Evolutionary conservation across 2,329 filamentous ascomycete genomes (phyloP).

Genomic region (Scytalidium sp.): DNA sequence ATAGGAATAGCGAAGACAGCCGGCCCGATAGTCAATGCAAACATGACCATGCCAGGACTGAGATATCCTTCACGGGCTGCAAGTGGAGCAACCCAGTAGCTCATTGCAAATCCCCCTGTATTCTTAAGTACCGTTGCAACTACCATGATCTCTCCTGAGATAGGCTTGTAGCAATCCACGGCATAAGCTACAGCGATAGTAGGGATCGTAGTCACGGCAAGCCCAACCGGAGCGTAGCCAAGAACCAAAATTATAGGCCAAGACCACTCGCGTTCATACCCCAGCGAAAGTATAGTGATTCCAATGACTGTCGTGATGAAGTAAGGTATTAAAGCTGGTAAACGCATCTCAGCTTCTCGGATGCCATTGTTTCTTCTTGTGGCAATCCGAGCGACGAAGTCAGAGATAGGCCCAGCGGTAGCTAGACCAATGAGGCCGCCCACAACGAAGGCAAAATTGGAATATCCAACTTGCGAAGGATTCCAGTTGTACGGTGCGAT

Average conservation of each 20-base stretch:
- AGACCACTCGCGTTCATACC: slow-evolving; percentile 48
- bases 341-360: slow-evolving; percentile 56
- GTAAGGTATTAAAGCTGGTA: slow-evolving; percentile 55
- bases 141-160: slow-evolving; percentile 56
- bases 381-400: slow-evolving; percentile 53
- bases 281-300: slow-evolving; percentile 51
- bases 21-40: slow-evolving; percentile 48
- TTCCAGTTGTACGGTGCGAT: slow-evolving; percentile 53
- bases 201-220: slow-evolving; percentile 56
- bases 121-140: slow-evolving; percentile 61
- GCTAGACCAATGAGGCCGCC: slow-evolving; percentile 51
- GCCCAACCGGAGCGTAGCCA: slow-evolving; percentile 50
- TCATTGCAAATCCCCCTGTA: slow-evolving; percentile 45
- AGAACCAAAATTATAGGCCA: slow-evolving; percentile 54
- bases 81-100: too few relatives aligned
- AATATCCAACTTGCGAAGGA: slow-evolving; percentile 48
- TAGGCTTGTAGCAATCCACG: slow-evolving; percentile 59
- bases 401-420: slow-evolving; percentile 52
- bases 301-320: slow-evolving; percentile 54
- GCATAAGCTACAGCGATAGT: slow-evolving; percentile 55
- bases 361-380: slow-evolving; percentile 52
- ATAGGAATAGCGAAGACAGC: slow-evolving; percentile 47
- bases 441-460: slow-evolving; percentile 54
- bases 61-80: slow-evolving; percentile 48
- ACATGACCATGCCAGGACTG: slow-evolving; percentile 55